Conservation (phyloP, 169 alveolate genomes). For the Babesia bigemina region DNA sequence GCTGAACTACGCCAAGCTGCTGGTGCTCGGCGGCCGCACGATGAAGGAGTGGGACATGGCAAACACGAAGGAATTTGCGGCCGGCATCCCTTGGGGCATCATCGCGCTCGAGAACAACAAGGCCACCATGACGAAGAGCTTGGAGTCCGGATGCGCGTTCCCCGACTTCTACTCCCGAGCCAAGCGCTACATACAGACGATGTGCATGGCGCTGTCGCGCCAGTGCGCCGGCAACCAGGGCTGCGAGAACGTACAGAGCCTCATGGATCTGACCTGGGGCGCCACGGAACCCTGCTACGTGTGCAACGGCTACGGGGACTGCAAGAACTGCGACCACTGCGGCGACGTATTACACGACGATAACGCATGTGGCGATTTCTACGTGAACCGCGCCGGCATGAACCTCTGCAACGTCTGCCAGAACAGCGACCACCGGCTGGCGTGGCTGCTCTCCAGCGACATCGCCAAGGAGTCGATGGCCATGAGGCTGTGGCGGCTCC, state of each 20-base stretch:
- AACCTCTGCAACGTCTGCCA: constrained; percentile 63
- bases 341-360: constrained; percentile 70
- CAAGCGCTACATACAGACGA: constrained; percentile 56
- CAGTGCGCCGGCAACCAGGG: constrained; percentile 48
- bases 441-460: constrained; percentile 48
- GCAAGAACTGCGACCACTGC: constrained; percentile 64
- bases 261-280: constrained; percentile 70
- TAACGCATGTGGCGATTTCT: constrained; percentile 63
- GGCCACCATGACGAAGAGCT: constrained; percentile 9
- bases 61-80: constrained; percentile 63
- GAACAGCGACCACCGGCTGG: constrained; percentile 62
- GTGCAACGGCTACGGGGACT: constrained; percentile 70
- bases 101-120: constrained; percentile 63
- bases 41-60: constrained; percentile 57
- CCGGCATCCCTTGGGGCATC: constrained; percentile 58
- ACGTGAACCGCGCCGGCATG: constrained; percentile 32
- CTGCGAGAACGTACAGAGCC: constrained; percentile 54
- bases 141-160: constrained; percentile 54
- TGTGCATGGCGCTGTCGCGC: constrained; percentile 35
- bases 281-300: constrained; percentile 57
- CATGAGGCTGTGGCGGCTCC: constrained; percentile 54
- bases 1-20: constrained; percentile 48
- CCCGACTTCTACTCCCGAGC: constrained; percentile 57
- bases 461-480: constrained; percentile 43
- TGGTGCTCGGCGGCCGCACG: constrained; percentile 49